A percentile compares a stretch with the other conserved stretches of the same genome.
Evolutionary conservation across 345 rosid species (phyloP).

Genomic region (Balakata baccata): DNA sequence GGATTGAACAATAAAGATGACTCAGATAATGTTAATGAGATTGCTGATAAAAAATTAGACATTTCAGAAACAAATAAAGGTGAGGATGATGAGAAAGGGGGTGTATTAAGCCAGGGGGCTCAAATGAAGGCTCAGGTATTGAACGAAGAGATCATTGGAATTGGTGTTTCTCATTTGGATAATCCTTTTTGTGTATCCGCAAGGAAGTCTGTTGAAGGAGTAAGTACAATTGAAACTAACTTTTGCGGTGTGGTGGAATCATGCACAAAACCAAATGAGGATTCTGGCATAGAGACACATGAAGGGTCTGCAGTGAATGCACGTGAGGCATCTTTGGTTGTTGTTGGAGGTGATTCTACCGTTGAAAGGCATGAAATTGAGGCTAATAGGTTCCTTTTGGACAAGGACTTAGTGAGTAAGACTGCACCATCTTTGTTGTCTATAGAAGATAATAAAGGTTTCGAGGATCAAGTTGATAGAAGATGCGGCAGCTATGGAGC

Average conservation of each 20-base stretch:
- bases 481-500: slow-evolving; percentile 14
- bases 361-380: slow-evolving; percentile 26
- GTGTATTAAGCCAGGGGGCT: slow-evolving; percentile 18
- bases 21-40: slow-evolving; percentile 24
- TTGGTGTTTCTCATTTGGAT: slow-evolving; percentile 19
- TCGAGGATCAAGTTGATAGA: slow-evolving; percentile 18
- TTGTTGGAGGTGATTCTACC: slow-evolving; percentile 14
- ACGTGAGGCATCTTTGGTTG: slow-evolving; percentile 15
- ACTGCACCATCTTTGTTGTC: too few relatives aligned
- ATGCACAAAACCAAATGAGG: slow-evolving; percentile 25
- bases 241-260: slow-evolving; percentile 28
- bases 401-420: too few relatives aligned
- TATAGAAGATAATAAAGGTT: too few relatives aligned
- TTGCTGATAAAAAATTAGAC: slow-evolving; percentile 20
- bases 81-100: slow-evolving; percentile 19
- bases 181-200: slow-evolving; percentile 20
- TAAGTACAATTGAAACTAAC: slow-evolving; percentile 15
- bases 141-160: slow-evolving; percentile 26
- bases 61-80: slow-evolving; percentile 23
- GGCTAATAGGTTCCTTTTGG: not conserved
- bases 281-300: slow-evolving; percentile 23
- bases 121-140: slow-evolving; percentile 22
- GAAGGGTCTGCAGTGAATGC: slow-evolving; percentile 24
- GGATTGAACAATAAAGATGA: slow-evolving; percentile 32
- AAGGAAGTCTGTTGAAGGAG: slow-evolving; percentile 30